phyloP scores from a whole-genome alignment of 1,284 basidiomycete genomes.

The Rhodofomes roseus region DNA sequence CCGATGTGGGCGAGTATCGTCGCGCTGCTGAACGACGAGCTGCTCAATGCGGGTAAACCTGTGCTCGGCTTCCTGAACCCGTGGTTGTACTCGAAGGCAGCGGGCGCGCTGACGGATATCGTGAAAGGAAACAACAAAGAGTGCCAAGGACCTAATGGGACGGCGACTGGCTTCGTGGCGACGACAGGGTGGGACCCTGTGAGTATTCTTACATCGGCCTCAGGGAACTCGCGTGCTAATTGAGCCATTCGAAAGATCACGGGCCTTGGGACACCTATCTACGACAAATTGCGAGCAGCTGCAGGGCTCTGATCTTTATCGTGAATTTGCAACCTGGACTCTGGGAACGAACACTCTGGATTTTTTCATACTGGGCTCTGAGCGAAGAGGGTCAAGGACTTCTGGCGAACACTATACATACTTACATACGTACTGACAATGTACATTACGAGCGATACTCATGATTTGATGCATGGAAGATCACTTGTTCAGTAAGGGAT shows the following conservation, averaged over 20 bases:
- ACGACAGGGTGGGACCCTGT: neutral
- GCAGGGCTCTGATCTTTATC: neutral
- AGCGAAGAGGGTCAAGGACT: too few relatives aligned
- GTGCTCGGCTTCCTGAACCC: conserved; percentile 27
- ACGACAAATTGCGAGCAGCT: neutral
- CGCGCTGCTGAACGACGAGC: conserved; percentile 51
- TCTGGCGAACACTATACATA: too few relatives aligned
- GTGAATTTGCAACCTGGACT: neutral
- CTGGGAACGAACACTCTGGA: too few relatives aligned
- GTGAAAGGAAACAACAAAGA: conserved; percentile 21
- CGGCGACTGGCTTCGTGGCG: neutral
- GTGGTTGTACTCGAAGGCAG: conserved; percentile 32
- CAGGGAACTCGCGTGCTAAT: too few relatives aligned
- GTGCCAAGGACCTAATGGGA: neutral
- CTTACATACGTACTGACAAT: too few relatives aligned
- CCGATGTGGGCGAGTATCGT: conserved; percentile 48
- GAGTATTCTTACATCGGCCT: neutral
- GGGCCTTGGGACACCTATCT: neutral
- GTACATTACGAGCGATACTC: too few relatives aligned
- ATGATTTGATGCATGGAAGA: too few relatives aligned
- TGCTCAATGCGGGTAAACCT: conserved; percentile 37
- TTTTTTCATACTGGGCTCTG: too few relatives aligned
- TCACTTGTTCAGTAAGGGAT: too few relatives aligned
- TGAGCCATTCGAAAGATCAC: neutral
- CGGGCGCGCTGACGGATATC: conserved; percentile 60